Conservation (phyloP, 1,284 basidiomycete species). For the Tylopilus sp. region DNA sequence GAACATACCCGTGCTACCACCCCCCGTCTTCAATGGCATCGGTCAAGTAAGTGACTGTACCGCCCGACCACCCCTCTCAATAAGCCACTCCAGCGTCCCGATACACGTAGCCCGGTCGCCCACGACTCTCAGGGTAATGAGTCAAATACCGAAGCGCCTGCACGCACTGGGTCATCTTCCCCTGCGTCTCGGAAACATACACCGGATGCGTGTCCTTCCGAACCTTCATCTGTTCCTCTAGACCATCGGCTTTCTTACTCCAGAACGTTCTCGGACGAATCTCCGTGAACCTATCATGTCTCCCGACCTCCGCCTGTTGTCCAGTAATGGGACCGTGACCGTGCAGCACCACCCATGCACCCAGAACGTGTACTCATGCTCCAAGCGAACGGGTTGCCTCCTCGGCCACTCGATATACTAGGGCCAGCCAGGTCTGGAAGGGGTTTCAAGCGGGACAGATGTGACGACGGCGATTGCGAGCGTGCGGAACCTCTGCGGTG, state of each 20-base stretch:
- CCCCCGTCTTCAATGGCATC: conserved; percentile 29
- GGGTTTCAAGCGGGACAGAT: conserved; percentile 20
- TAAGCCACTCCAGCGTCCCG: conserved; percentile 2
- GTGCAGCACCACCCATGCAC: conserved; percentile 23
- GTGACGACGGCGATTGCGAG: conserved; percentile 19
- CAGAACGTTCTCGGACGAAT: conserved; percentile 10
- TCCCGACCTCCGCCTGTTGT: background rate
- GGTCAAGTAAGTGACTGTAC: conserved; percentile 11
- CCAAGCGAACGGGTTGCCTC: conserved; percentile 29
- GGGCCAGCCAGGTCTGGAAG: conserved; percentile 16
- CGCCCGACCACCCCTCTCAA: conserved; percentile 12
- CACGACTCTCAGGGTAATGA: conserved; percentile 7
- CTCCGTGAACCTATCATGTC: conserved; percentile 14
- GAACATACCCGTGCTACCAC: conserved; percentile 25
- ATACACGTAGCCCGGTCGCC: background rate
- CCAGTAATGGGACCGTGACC: conserved; percentile 12
- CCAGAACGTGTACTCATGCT: conserved; percentile 32
- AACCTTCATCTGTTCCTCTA: conserved; percentile 7
- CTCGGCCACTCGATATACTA: conserved; percentile 22
- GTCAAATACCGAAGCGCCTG: conserved; percentile 3
- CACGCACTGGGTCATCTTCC: conserved; percentile 4
- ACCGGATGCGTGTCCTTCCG: conserved; percentile 7
- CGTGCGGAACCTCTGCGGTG: conserved; percentile 23
- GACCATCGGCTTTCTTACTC: conserved; percentile 5
- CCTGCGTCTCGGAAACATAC: conserved; percentile 10